Evolutionary conservation across 768 basidiomycete species (phyloP).

Genomic region (Hemileccinum rubropunctum): DNA sequence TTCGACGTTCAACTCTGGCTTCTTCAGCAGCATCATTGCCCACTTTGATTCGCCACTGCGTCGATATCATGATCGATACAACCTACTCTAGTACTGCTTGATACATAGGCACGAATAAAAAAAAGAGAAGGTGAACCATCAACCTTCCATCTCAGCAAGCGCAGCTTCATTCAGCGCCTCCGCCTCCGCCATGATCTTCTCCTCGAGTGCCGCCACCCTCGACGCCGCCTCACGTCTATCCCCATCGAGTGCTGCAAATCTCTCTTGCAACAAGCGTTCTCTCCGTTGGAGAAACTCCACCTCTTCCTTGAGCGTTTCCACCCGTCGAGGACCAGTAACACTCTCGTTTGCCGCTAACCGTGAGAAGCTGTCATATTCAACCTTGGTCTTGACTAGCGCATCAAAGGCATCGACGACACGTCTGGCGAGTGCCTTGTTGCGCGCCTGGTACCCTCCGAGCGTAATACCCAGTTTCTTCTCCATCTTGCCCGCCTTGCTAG

Average conservation of each 20-base stretch:
- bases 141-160: conserved; percentile 58
- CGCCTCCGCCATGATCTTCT: conserved; percentile 82
- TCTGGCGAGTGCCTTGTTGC: conserved; percentile 63
- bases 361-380: conserved; percentile 79
- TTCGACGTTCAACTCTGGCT: too few species aligned
- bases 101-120: conserved; percentile 13
- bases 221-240: conserved; percentile 62
- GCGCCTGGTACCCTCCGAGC: conserved; percentile 88
- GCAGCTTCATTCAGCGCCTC: conserved; percentile 79
- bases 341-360: conserved; percentile 70
- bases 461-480: conserved; percentile 89
- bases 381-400: conserved; percentile 60
- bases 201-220: conserved; percentile 68
- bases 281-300: conserved; percentile 76
- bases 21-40: too few species aligned
- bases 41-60: too few species aligned
- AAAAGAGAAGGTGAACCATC: neutral
- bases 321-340: conserved; percentile 72
- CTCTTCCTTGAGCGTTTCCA: conserved; percentile 81
- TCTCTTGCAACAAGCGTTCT: conserved; percentile 75
- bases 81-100: too few species aligned
- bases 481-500: conserved; percentile 72
- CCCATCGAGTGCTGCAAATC: conserved; percentile 78
- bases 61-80: too few species aligned
- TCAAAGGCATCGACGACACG: conserved; percentile 66